Percentiles rank a stretch among this genome's conserved stretches.
These are phyloP conservation scores for Starmera dryadoides DNA, from an alignment of 805 yeast genomes.

Conservation along the genomic window DNA sequence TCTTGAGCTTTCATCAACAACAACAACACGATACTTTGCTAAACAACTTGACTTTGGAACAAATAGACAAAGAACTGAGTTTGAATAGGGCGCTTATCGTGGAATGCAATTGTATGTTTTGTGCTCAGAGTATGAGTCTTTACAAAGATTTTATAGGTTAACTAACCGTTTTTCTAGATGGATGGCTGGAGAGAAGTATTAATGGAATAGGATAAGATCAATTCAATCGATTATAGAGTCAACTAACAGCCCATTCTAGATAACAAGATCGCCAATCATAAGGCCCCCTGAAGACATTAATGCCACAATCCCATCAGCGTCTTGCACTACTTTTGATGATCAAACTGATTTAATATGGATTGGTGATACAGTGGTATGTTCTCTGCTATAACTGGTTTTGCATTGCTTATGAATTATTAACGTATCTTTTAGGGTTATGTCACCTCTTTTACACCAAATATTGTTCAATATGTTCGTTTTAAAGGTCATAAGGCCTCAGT, in stretches of 20 bases:
- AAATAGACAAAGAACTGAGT: too few relatives aligned
- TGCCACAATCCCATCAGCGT: slow-evolving; percentile 7
- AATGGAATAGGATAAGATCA: slow-evolving; percentile 2
- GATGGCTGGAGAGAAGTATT: slow-evolving; percentile 21
- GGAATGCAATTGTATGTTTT: too few relatives aligned
- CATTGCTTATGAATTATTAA: too few relatives aligned
- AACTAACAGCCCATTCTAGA: too few relatives aligned
- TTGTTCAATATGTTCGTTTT: slow-evolving; percentile 51
- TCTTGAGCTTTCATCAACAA: too few relatives aligned
- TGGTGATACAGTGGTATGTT: slow-evolving; percentile 59
- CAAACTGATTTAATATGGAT: slow-evolving; percentile 79
- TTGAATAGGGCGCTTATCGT: too few relatives aligned
- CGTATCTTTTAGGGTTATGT: slow-evolving; percentile 26
- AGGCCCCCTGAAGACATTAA: slow-evolving; percentile 15
- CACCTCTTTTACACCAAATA: slow-evolving; percentile 33
- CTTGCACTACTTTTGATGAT: slow-evolving; percentile 50
- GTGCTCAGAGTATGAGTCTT: too few relatives aligned
- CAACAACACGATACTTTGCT: too few relatives aligned
- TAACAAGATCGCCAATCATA: slow-evolving; percentile 13
- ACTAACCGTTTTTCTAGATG: slow-evolving; percentile 11
- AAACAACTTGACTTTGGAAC: too few relatives aligned
- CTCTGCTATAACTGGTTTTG: slow-evolving; percentile 24
- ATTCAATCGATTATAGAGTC: too few relatives aligned
- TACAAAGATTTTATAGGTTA: too few relatives aligned
- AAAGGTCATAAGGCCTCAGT: slow-evolving; percentile 44